These are phyloP conservation scores for Celoporthe dispersa DNA, from an alignment of 2,329 filamentous ascomycete genomes.

Conservation along the genomic window DNA sequence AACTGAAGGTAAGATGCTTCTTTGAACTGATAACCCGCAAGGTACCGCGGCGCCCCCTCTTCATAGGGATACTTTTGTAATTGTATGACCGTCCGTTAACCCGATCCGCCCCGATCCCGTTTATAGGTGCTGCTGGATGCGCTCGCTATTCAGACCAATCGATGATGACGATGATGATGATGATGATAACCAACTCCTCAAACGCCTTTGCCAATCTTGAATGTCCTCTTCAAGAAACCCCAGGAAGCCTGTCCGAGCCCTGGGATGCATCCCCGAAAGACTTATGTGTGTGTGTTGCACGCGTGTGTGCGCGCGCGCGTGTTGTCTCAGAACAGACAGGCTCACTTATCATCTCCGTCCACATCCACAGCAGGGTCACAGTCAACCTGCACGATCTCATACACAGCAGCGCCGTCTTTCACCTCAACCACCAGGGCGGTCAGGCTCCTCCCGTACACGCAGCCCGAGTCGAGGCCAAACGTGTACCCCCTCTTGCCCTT, in stretches of 20 bases:
- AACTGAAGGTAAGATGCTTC: too few relatives aligned
- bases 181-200: neutral
- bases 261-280: neutral
- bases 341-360: neutral
- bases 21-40: neutral
- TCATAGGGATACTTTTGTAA: neutral
- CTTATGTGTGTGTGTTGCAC: too few relatives aligned
- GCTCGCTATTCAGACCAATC: neutral
- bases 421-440: slow-evolving; percentile 77
- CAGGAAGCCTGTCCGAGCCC: neutral
- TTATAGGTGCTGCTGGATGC: neutral
- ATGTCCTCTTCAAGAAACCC: neutral
- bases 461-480: slow-evolving; percentile 85
- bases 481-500: slow-evolving; percentile 55
- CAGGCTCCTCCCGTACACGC: slow-evolving; percentile 74
- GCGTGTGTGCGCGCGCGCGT: neutral
- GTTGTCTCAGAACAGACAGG: neutral
- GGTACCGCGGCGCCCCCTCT: neutral
- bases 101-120: neutral
- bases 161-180: neutral
- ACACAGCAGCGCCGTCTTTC: slow-evolving; percentile 39
- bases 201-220: slow-evolving; percentile 3
- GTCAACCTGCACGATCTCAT: slow-evolving; percentile 47
- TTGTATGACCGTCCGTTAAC: neutral
- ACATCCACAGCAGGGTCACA: slow-evolving; percentile 37